phyloP scores from a whole-genome alignment of 148 eudicot species.

The Salicornia ramosissima region DNA sequence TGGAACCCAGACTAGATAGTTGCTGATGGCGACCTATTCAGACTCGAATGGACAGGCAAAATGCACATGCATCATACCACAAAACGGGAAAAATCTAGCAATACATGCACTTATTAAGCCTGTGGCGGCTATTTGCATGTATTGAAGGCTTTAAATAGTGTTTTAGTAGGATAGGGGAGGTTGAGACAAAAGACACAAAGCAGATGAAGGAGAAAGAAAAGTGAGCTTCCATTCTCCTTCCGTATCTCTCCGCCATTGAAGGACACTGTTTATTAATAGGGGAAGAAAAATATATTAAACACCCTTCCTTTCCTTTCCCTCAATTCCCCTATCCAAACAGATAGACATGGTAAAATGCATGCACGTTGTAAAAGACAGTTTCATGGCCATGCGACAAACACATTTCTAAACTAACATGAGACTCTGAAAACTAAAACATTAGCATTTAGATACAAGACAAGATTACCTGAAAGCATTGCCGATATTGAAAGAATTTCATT shows the following conservation, averaged over 20 bases:
- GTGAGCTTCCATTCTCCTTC: background rate
- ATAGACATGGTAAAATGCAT: background rate
- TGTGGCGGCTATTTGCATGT: constrained; percentile 1
- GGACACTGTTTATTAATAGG: background rate
- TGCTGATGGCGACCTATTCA: constrained; percentile 81
- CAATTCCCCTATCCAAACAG: background rate
- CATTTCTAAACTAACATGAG: constrained; percentile 9
- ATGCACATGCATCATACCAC: constrained; percentile 25
- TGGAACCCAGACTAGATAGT: constrained; percentile 73
- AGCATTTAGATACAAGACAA: background rate
- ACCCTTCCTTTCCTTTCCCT: background rate
- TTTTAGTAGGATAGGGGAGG: background rate
- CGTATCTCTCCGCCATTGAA: background rate
- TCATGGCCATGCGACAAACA: constrained; percentile 13
- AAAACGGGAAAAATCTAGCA: constrained; percentile 9
- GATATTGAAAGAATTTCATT: constrained; percentile 83
- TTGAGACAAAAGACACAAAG: background rate
- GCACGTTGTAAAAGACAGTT: constrained; percentile 20
- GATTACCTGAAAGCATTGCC: constrained; percentile 87
- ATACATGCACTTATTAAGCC: constrained; percentile 18
- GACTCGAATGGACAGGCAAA: constrained; percentile 32
- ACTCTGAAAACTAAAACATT: constrained; percentile 10
- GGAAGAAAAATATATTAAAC: background rate
- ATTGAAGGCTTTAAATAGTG: background rate
- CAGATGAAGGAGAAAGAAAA: background rate